phyloP scores from a whole-genome alignment of 768 basidiomycete genomes.

The Pisolithus microcarpus region DNA sequence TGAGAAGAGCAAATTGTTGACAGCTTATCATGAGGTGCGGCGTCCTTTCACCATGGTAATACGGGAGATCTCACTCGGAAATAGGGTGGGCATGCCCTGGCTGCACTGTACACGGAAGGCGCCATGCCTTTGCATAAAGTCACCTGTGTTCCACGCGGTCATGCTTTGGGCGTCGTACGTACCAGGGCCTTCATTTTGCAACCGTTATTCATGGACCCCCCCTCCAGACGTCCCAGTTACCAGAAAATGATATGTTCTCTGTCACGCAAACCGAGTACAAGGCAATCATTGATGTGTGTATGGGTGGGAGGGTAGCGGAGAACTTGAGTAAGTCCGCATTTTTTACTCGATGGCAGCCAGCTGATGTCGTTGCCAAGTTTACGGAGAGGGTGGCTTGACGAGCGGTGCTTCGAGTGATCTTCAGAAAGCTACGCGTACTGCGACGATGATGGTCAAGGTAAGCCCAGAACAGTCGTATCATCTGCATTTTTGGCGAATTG shows the following conservation, averaged over 20 bases:
- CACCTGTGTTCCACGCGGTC: constrained; percentile 93
- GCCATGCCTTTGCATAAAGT: constrained; percentile 98
- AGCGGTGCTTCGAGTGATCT: constrained; percentile 92
- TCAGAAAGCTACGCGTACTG: constrained; percentile 67
- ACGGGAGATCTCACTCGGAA: constrained; percentile 9
- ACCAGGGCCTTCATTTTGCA: constrained; percentile 7
- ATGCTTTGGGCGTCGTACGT: constrained; percentile 82
- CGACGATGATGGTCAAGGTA: constrained; percentile 86
- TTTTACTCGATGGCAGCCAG: not conserved
- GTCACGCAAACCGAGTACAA: constrained; percentile 67
- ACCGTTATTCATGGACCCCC: not conserved
- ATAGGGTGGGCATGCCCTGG: constrained; percentile 88
- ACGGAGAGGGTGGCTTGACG: constrained; percentile 80
- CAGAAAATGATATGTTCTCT: constrained; percentile 70
- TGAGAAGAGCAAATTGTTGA: constrained; percentile 77
- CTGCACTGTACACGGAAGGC: constrained; percentile 89
- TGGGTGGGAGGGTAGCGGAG: constrained; percentile 95
- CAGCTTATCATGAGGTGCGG: constrained; percentile 91
- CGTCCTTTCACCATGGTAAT: not conserved
- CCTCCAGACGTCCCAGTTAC: constrained; percentile 65
- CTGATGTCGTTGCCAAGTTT: constrained; percentile 44
- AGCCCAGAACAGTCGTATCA: not conserved
- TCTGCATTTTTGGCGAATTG: not conserved
- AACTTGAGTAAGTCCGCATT: constrained; percentile 57
- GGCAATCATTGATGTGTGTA: constrained; percentile 81